Evolutionary conservation across 1,284 basidiomycete genomes (phyloP), one percentile per base, ranked within the genome.

Genomic region (Testicularia cyperi): DNA sequence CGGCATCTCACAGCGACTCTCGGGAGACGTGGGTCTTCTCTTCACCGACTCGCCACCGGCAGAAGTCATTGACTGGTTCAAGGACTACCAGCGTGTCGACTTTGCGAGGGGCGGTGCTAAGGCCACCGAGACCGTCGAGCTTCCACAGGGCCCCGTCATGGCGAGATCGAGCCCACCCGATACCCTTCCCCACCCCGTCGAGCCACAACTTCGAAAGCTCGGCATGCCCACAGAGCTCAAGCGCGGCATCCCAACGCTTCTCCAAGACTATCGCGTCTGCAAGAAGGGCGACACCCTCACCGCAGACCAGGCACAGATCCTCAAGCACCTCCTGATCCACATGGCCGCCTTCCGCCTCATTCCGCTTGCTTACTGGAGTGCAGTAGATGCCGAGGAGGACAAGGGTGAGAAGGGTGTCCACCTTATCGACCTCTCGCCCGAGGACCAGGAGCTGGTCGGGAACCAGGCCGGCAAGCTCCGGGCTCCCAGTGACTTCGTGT

Each of bases 61-160:
- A 63, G 92, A 95, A 77, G 92, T 95, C 32, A 80, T 85, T 29
- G 92, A 89, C 52, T 99, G 94, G 94, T 98, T 97, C 79, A 84
- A 84, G 45, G 85, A 89, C 76, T 97, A 92, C 81, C 81, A 83
- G 66, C 88, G 88, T 74, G 84, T 87, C 35, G 92, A 97, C 78
- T 99, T 89, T 78, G 92, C 92, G 21, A 86, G 95, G 28, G 82
- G 88, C 68, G 91, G 92, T 33, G 91, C 90, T 75, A 77, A 80
- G 30, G 90, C 92, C 1, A 82, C 84, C 14, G 82, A 84, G 56
- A 87, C 86, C 0, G 83, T 96, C 44, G 80, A 82, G 19, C 80
- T 99, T 16, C 88, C 90, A 26, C 84, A 80, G 41, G 83, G 70
- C 12, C 70, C 70, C 5, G 58, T 72, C 28, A 52, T 63, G 53